Conservation (phyloP, 352 stramenopile species). For the Vaucheria bursata region DNA sequence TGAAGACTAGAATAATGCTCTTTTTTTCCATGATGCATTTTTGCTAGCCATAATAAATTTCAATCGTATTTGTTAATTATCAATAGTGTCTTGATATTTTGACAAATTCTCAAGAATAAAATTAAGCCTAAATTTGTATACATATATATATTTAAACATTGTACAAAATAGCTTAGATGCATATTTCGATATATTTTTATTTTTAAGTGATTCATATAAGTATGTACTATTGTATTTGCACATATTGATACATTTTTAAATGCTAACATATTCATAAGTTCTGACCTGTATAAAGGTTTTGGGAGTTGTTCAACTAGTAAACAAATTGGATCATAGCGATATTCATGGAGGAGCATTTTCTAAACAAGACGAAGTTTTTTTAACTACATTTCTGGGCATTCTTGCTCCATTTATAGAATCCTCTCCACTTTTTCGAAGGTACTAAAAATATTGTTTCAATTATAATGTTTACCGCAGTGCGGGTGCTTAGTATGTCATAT, state of each 20-base stretch:
- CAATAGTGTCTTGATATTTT: too few relatives aligned
- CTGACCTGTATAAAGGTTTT: conserved; percentile 18
- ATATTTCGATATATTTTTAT: background rate
- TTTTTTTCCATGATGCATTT: background rate
- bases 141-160: conserved; percentile 1
- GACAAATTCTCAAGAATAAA: too few relatives aligned
- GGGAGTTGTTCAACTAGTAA: conserved; percentile 38
- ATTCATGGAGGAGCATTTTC: background rate
- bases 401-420: too few relatives aligned
- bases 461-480: too few relatives aligned
- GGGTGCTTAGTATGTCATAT: too few relatives aligned
- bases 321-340: conserved; percentile 12
- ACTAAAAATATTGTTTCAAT: too few relatives aligned
- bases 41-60: background rate
- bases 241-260: background rate
- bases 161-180: background rate
- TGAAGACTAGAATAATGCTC: background rate
- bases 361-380: too few relatives aligned
- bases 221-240: conserved; percentile 6
- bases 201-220: background rate
- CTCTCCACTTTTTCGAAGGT: too few relatives aligned
- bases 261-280: background rate
- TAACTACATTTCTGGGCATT: too few relatives aligned
- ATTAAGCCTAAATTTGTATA: too few relatives aligned
- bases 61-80: background rate